Evolutionary conservation across 2,329 filamentous ascomycete species (phyloP), one percentile per base, ranked within the genome.

Genomic region (Cercospora sp.): DNA sequence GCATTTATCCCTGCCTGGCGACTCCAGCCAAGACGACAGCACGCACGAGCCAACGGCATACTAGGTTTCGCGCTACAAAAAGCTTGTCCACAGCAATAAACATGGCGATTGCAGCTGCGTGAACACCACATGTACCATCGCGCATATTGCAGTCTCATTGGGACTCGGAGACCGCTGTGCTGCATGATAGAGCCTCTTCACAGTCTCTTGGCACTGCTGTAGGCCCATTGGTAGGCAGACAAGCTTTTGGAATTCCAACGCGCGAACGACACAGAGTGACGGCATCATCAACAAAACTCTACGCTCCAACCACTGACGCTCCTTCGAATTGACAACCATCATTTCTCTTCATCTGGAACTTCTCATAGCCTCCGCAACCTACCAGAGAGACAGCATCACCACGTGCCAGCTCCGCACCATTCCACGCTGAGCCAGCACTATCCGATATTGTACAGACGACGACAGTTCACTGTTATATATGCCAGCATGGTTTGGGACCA

Each of bases 211-310:
- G 48, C 23, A 30, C 16, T 16, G 7, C 7, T 13, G 48, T 55
- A 55, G 48, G 2, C 28, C 7, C 18, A 18, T 23, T 5, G 28
- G 31, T 20, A 36, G 55, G 55, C n/a, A 33, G 18, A 59, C n/a
- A 33, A 36, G 55, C 31, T 36, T 59, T 30, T 13, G 28, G n/a
- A 20, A 18, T 65, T 51, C 20, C 33, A 48, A 36, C 16, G 23
- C 39, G 10, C 26, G 16, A 53, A 33, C 6, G 53, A 39, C 33
- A 65, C 55, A 65, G 26, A 65, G 63, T 65, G 80, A 82, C 48
- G 83, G 85, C 48, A 85, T 88, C 73, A 88, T 88, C 79, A 88
- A 85, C 85, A 82, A 85, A 65, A 20, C 55, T 33, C 28, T 13
- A 59, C 55, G 31, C 28, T 59, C 55, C 55, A 28, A 59, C 55